A percentile compares a stretch with the other conserved stretches of the same genome.
phyloP scores from a whole-genome alignment of 306 rosid genomes.

The Casuarina cunninghamiana region DNA sequence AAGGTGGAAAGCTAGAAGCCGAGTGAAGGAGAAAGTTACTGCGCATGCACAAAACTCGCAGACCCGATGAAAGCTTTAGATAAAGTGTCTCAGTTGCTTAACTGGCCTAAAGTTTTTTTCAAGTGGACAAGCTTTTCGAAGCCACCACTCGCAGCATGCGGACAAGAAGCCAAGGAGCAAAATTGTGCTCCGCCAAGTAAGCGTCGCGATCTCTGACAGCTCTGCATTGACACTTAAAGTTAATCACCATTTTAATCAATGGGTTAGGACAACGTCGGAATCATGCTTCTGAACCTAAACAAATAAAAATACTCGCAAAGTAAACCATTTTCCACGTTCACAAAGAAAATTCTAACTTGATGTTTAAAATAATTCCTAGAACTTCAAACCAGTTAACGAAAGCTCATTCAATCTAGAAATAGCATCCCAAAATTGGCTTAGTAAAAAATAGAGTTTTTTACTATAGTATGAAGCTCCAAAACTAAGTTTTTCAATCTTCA shows the following conservation, averaged over 20 bases:
- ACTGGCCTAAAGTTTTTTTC: not conserved
- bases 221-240: not conserved
- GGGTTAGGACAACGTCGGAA: not conserved
- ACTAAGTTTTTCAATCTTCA: too few relatives aligned
- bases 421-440: slow-evolving; percentile 9
- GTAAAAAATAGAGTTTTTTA: too few relatives aligned
- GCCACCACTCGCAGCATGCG: not conserved
- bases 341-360: too few relatives aligned
- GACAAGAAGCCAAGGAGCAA: not conserved
- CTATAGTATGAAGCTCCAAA: too few relatives aligned
- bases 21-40: too few relatives aligned
- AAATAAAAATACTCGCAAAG: too few relatives aligned
- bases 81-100: not conserved
- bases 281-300: not conserved
- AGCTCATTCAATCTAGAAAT: not conserved
- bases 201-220: slow-evolving; percentile 6
- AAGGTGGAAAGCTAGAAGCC: too few relatives aligned
- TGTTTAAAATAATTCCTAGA: too few relatives aligned
- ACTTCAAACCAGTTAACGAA: not conserved
- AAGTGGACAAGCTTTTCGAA: not conserved
- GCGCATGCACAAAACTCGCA: too few relatives aligned
- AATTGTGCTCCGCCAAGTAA: not conserved
- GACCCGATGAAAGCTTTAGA: too few relatives aligned
- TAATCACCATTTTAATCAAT: not conserved
- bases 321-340: too few relatives aligned